These are phyloP conservation scores for Dothideomycetes sp. DNA, from an alignment of 2,329 filamentous ascomycete genomes.

Conservation along the genomic window DNA sequence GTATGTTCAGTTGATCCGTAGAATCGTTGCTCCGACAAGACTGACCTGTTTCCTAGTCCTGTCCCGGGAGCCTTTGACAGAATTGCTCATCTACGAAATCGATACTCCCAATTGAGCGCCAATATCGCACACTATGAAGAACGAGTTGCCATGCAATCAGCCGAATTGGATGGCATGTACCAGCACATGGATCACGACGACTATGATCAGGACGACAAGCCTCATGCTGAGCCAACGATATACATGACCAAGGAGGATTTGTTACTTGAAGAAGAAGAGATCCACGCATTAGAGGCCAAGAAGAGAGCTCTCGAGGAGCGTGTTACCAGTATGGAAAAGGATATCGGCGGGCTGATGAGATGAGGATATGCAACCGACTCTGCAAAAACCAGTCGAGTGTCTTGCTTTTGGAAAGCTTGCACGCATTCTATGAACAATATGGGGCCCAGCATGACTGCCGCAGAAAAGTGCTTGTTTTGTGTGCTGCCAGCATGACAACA, in stretches of 20 bases:
- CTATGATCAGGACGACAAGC: slow-evolving; percentile 46
- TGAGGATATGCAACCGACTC: too few species aligned
- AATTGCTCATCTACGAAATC: slow-evolving; percentile 62
- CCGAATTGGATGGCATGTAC: slow-evolving; percentile 65
- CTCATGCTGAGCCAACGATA: slow-evolving; percentile 39
- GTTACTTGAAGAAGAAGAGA: slow-evolving; percentile 59
- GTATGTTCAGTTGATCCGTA: too few species aligned
- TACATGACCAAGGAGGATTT: slow-evolving; percentile 60
- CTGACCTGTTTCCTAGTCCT: slow-evolving; percentile 38
- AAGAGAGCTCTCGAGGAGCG: slow-evolving; percentile 54
- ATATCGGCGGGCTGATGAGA: slow-evolving; percentile 53
- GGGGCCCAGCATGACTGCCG: too few species aligned
- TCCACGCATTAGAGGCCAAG: slow-evolving; percentile 53
- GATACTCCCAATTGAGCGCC: slow-evolving; percentile 60
- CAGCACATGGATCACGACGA: slow-evolving; percentile 25
- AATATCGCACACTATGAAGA: slow-evolving; percentile 75
- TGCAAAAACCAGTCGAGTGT: too few species aligned
- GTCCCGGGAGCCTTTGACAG: slow-evolving; percentile 68
- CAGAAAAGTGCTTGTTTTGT: too few species aligned
- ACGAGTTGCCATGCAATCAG: slow-evolving; percentile 66
- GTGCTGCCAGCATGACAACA: too few species aligned
- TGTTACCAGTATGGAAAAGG: slow-evolving; percentile 59
- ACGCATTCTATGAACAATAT: too few species aligned
- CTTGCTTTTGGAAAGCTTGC: too few species aligned
- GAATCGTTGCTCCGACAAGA: too few species aligned